Evolutionary conservation across 495 filamentous ascomycete species (phyloP).

Genomic region (Penicillium riverlandense): DNA sequence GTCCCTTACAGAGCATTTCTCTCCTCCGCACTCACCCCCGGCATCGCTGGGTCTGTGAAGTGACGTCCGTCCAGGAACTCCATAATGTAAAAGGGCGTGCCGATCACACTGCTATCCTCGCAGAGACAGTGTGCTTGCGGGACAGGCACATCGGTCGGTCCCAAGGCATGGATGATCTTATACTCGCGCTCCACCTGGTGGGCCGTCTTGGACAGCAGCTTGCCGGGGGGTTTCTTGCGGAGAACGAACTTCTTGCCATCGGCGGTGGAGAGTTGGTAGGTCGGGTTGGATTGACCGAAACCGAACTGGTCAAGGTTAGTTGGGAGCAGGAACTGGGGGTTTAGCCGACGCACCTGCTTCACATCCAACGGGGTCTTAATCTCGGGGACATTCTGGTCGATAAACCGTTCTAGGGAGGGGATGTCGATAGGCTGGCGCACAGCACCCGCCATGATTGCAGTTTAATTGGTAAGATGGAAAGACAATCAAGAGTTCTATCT

Average conservation of each 20-base stretch:
- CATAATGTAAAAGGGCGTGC: slow-evolving; percentile 96
- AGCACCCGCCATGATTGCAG: slow-evolving; percentile 66
- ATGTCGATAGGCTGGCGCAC: slow-evolving; percentile 87
- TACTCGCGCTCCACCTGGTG: slow-evolving; percentile 96
- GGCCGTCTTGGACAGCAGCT: slow-evolving; percentile 83
- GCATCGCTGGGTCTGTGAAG: slow-evolving; percentile 81
- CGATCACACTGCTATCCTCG: slow-evolving; percentile 69
- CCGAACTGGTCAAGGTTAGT: slow-evolving; percentile 57
- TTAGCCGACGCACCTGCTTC: slow-evolving; percentile 61
- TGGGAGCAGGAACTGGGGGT: neutral
- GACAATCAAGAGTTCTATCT: no score
- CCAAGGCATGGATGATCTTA: slow-evolving; percentile 77
- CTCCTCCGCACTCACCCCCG: slow-evolving; percentile 60
- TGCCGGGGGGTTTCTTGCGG: slow-evolving; percentile 92
- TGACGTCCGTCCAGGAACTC: slow-evolving; percentile 87
- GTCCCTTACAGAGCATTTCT: slow-evolving; percentile 57
- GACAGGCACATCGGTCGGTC: slow-evolving; percentile 73
- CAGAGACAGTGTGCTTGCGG: slow-evolving; percentile 82
- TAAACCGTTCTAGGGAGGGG: slow-evolving; percentile 66
- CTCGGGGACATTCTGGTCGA: slow-evolving; percentile 64
- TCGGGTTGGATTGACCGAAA: slow-evolving; percentile 96
- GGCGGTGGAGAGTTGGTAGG: slow-evolving; percentile 74
- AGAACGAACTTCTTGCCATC: slow-evolving; percentile 68
- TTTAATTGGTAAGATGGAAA: neutral
- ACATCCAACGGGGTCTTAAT: slow-evolving; percentile 77